Evolutionary conservation across 2,329 filamentous ascomycete genomes (phyloP).

Genomic region (Penicillium glabrum): DNA sequence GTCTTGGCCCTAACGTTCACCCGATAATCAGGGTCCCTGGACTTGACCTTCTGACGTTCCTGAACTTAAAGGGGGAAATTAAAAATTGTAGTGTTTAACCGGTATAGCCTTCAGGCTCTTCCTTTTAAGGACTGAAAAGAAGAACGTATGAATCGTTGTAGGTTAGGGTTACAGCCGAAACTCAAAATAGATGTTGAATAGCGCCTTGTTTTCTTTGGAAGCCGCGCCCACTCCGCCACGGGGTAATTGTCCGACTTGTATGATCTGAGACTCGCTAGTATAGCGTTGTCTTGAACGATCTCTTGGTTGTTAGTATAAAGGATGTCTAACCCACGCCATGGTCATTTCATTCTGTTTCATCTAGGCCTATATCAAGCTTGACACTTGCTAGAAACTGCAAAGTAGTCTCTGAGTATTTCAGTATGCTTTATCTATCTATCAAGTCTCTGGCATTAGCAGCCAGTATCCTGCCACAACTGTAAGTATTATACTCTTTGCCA

Average conservation of each 20-base stretch:
- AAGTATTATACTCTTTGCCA: not conserved
- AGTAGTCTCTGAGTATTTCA: not conserved
- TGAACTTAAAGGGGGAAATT: not conserved
- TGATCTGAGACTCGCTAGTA: not conserved
- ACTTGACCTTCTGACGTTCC: not conserved
- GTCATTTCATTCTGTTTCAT: not conserved
- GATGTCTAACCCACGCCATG: not conserved
- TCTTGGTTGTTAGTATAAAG: not conserved
- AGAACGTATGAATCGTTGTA: not conserved
- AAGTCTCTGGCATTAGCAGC: constrained; percentile 21
- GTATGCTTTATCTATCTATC: constrained; percentile 21
- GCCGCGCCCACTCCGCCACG: constrained; percentile 22
- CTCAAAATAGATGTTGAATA: not conserved
- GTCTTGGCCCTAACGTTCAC: not conserved
- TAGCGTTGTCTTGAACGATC: not conserved
- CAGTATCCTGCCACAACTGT: constrained; percentile 25
- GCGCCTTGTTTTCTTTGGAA: constrained; percentile 5
- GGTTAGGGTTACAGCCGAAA: not conserved
- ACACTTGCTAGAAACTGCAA: not conserved
- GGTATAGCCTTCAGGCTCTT: not conserved
- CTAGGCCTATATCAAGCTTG: not conserved
- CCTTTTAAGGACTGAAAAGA: not conserved
- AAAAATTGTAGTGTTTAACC: too few species aligned
- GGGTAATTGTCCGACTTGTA: constrained; percentile 10
- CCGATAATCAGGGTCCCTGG: not conserved